These are phyloP conservation scores for Coemansia sp. DNA, from an alignment of 192 early-diverging fungal genomes.

Conservation along the genomic window DNA sequence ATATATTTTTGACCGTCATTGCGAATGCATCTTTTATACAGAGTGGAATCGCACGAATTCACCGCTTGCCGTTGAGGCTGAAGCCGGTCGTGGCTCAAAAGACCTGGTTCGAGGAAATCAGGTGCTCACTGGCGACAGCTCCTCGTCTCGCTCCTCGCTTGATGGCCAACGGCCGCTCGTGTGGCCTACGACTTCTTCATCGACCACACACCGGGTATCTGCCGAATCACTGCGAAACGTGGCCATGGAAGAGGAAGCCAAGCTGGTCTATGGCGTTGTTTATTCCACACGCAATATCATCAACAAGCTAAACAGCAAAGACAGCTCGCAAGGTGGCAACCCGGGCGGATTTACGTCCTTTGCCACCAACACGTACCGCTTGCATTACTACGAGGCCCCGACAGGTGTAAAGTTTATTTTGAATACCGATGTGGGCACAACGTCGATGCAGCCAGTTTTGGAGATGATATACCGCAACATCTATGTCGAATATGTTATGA, in stretches of 20 bases:
- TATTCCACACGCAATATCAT: conserved; percentile 87
- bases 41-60: conserved; percentile 64
- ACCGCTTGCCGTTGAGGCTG: conserved; percentile 37
- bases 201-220: conserved; percentile 16
- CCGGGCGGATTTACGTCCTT: conserved; percentile 57
- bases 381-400: conserved; percentile 90
- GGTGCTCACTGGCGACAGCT: conserved; percentile 8
- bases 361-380: conserved; percentile 78
- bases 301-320: conserved; percentile 67
- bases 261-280: conserved; percentile 95
- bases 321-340: conserved; percentile 38
- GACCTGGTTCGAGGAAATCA: conserved; percentile 13
- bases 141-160: conserved; percentile 11
- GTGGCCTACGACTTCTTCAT: conserved; percentile 24
- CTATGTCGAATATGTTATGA: conserved; percentile 92
- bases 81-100: conserved; percentile 12
- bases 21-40: conserved; percentile 84
- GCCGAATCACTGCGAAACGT: conserved; percentile 21
- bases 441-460: conserved; percentile 68
- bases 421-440: conserved; percentile 71
- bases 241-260: conserved; percentile 78
- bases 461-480: conserved; percentile 80
- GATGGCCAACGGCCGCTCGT: conserved; percentile 30
- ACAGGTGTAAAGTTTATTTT: conserved; percentile 87
- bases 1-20: conserved; percentile 93